Base-by-base conservation (phyloP, 2,329 filamentous ascomycete genomes). In the Ophiocordyceps australis region DNA sequence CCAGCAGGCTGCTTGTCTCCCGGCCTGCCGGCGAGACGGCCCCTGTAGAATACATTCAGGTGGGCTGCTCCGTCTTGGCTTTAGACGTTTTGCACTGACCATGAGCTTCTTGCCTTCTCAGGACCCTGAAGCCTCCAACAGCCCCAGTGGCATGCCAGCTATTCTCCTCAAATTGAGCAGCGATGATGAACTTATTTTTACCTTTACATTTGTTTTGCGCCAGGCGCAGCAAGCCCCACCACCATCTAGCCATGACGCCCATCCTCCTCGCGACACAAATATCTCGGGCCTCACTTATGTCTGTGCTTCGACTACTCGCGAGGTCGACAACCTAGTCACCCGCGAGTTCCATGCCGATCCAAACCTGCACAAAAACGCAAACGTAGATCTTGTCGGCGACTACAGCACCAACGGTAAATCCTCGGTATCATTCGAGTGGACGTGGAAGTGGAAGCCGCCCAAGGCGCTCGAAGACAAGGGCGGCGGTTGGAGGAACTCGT, bases 291-390 rank as follows among this genome's bases (percentile, higher is more conserved):
- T 98, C 33, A 98, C 89, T 7, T 95, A 85, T 47, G 77, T 91
- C 33, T 86, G 86, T 48, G 86, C 81, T 22, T 81, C 85, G 1
- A 92, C 74, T 27, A 57, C 71, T 17, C 78, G 70, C 51, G 89
- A 98, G 41, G 69, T 98, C 28, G 89, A 95, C 43, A 94, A 89
- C 37, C 58, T 98, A 24, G 75, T 95, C 24, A 95, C 86, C 11
- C 66, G 85, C 39, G 89, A 98, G 49, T 95, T 98, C 41, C 83
- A 95, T 39, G 83, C 86, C 36, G 83, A 98, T 43, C 89, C 89
- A 1, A 98, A 98, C 43, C 59, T 98, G 29, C 89, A 98, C 57
- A 95, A 92, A 47, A 95, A 94, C 45, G 67, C 83, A 28, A 95
- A 95, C 45, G 89, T 98, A 20, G 78, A 91, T 42, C 63, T 95